phyloP scores from a whole-genome alignment of 768 basidiomycete genomes.

The Roridomyces roridus region DNA sequence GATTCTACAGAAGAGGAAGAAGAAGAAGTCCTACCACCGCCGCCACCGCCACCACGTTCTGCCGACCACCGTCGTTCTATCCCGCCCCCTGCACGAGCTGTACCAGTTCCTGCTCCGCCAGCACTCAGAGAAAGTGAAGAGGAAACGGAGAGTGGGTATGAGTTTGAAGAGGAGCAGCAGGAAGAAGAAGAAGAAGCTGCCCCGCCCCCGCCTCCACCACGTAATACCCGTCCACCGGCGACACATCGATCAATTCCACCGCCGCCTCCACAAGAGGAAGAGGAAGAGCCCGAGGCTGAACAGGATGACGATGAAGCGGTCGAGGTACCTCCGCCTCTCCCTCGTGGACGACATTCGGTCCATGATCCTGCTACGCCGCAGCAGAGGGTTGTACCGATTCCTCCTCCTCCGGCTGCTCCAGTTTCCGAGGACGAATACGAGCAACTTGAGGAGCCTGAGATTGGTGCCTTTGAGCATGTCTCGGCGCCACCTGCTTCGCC shows the following conservation, averaged over 20 bases:
- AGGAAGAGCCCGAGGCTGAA: constrained; percentile 7
- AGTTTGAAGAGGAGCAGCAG: too few relatives aligned
- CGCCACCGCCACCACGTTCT: too few relatives aligned
- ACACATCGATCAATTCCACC: constrained; percentile 18
- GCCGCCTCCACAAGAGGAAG: constrained; percentile 14
- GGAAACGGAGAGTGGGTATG: constrained; percentile 18
- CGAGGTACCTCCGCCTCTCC: constrained; percentile 17
- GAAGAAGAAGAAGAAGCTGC: constrained; percentile 19
- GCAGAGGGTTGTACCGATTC: too few relatives aligned
- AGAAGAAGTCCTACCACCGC: too few relatives aligned
- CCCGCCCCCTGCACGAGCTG: constrained; percentile 23
- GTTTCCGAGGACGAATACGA: constrained; percentile 18
- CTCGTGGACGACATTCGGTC: constrained; percentile 1
- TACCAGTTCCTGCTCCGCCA: constrained; percentile 15
- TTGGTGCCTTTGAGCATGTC: constrained; percentile 19
- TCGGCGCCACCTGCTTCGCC: constrained; percentile 5
- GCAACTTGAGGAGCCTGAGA: constrained; percentile 21
- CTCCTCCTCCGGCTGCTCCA: too few relatives aligned
- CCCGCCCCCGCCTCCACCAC: constrained; percentile 26
- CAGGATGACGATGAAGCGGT: constrained; percentile 27
- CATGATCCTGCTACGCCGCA: background rate
- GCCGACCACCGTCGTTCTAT: too few relatives aligned
- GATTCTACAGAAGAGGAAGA: too few relatives aligned
- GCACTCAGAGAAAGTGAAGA: constrained; percentile 12
- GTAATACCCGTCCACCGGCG: constrained; percentile 2